Conservation (phyloP, 177 flowering plant species). For the Vitis hybrid region DNA sequence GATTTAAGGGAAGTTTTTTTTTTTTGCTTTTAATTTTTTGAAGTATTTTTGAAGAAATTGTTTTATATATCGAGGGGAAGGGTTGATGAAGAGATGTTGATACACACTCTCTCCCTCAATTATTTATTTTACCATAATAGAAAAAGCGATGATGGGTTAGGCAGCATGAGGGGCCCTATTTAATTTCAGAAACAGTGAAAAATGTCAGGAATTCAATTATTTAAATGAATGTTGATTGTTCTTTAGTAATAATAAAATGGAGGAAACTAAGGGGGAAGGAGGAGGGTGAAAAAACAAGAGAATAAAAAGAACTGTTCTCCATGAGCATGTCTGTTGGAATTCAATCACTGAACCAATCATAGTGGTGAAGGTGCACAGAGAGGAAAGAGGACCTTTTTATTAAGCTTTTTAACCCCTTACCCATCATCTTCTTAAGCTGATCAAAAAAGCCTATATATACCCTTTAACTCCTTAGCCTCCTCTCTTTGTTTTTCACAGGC, state of each 20-base stretch:
- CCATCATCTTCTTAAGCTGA: too few species aligned
- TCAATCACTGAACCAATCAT: conserved; percentile 3
- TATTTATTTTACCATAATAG: neutral
- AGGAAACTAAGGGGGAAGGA: neutral
- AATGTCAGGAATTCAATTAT: neutral
- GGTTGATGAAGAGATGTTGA: too few species aligned
- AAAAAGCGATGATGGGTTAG: conserved; percentile 11
- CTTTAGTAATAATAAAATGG: neutral
- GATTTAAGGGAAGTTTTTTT: too few species aligned
- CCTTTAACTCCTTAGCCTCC: too few species aligned
- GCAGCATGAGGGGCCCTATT: conserved; percentile 3
- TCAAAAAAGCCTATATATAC: too few species aligned
- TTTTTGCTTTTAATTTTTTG: too few species aligned
- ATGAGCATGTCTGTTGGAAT: conserved; percentile 10
- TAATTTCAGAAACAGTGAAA: neutral
- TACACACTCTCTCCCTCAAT: neutral
- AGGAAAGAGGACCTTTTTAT: neutral
- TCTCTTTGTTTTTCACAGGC: too few species aligned
- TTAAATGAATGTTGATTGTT: neutral
- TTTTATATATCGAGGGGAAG: too few species aligned
- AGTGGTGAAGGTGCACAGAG: neutral
- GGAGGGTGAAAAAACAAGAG: neutral
- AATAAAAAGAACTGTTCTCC: neutral
- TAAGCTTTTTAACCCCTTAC: too few species aligned
- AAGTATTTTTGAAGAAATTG: too few species aligned